Conservation (phyloP, 495 filamentous ascomycete species). For the Penicillium salamii region DNA sequence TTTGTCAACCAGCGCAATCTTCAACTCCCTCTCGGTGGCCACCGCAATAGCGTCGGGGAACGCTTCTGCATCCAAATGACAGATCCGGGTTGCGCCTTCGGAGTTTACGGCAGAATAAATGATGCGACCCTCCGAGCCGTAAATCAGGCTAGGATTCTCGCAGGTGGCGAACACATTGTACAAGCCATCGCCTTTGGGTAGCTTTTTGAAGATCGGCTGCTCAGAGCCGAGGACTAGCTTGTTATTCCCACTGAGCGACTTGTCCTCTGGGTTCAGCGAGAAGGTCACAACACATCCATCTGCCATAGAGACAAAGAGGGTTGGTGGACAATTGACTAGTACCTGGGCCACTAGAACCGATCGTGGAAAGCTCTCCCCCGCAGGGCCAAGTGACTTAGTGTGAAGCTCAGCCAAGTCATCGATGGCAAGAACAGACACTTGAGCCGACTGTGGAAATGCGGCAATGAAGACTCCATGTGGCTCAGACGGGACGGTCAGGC, state of each 20-base stretch:
- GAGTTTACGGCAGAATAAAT: slow-evolving; percentile 96
- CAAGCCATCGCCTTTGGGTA: slow-evolving; percentile 61
- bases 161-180: slow-evolving; percentile 90
- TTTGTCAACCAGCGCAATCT: slow-evolving; percentile 78
- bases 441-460: slow-evolving; percentile 79
- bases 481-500: slow-evolving; percentile 62
- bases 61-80: slow-evolving; percentile 74
- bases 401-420: slow-evolving; percentile 59
- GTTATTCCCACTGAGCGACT: slow-evolving; percentile 66
- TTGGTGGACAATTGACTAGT: slow-evolving; percentile 60
- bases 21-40: slow-evolving; percentile 71
- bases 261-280: slow-evolving; percentile 56
- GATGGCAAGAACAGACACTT: slow-evolving; percentile 67
- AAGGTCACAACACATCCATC: slow-evolving; percentile 92
- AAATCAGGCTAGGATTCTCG: slow-evolving; percentile 91
- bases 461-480: slow-evolving; percentile 60
- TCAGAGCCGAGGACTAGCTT: slow-evolving; percentile 83
- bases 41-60: slow-evolving; percentile 80
- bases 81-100: slow-evolving; percentile 75
- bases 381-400: slow-evolving; percentile 56
- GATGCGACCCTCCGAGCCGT: slow-evolving; percentile 80
- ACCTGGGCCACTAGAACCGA: slow-evolving; percentile 77
- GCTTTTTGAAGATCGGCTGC: slow-evolving; percentile 71
- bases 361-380: slow-evolving; percentile 70
- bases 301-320: slow-evolving; percentile 88